Base-by-base conservation (phyloP, 2,329 filamentous ascomycete genomes). In the Colletotrichum theobromicola region DNA sequence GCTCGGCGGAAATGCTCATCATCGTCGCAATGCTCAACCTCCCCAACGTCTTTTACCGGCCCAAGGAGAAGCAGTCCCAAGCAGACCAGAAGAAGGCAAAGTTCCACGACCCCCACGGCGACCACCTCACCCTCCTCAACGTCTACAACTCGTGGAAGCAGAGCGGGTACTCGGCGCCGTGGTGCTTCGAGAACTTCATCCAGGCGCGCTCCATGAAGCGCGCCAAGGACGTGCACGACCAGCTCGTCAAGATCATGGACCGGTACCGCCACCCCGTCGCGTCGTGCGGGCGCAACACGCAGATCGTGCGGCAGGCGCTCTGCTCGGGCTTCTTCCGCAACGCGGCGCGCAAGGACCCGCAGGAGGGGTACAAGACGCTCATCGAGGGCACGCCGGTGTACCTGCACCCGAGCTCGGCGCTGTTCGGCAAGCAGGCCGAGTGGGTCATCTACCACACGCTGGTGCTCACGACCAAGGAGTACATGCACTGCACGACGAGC, bases 111-210 rank as follows among this genome's bases (percentile, higher is more conserved):
- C 94, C 96, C 0, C 92, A 95, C 71, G 97, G 97, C 67, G 97
- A 99, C 81, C 97, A 99, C 80, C 88, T 99, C 15, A 99, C 97
- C 0, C 89, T 98, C 0, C 91, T 99, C 57, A 99, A 99, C 79
- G 96, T 99, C 1, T 99, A 98, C 87, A 98, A 98, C 80, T 93
- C 91, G n/a, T 99, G 97, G 97, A 98, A 98, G 83, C 90, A 93
- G 58, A 94, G 92, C 76, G 93, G 93, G 8, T 98, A 91, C 85
- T 94, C 92, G 64, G 94, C 92, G 72, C 93, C 96, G 0, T 99
- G 97, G 97, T 98, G 97, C 82, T 96, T 95, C 78, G 97, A 99
- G 81, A 98, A 99, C 84, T 99, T 98, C 83, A 97, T 99, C 82
- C 96, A 98, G 82, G 95, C 95, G 6, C 92, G 96, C 3, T 93